Percentiles rank a stretch among this genome's conserved stretches.
Conservation (phyloP, 345 rosid genomes). For the Mangifera indica region DNA sequence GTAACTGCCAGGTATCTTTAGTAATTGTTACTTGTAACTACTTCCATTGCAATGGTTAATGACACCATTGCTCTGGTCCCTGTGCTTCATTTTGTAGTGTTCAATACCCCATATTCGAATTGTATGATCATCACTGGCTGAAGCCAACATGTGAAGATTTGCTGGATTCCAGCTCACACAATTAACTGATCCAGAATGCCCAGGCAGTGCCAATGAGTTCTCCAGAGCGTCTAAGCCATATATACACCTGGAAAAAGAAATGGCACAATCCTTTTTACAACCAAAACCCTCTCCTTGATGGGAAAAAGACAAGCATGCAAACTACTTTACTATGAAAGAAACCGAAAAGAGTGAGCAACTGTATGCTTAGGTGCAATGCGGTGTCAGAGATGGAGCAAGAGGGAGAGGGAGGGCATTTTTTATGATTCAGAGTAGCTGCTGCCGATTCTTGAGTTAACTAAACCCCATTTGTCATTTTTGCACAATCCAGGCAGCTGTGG, state of each 20-base stretch:
- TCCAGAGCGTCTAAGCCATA: constrained; percentile 62
- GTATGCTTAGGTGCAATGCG: background rate
- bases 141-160: constrained; percentile 71
- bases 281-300: background rate
- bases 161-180: constrained; percentile 77
- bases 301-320: background rate
- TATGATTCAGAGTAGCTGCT: background rate
- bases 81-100: constrained; percentile 28
- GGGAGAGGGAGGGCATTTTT: background rate
- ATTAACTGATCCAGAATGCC: constrained; percentile 70
- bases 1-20: background rate
- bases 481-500: background rate
- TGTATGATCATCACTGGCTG: constrained; percentile 69
- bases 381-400: background rate
- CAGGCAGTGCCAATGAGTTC: constrained; percentile 48
- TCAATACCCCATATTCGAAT: constrained; percentile 74
- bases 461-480: background rate
- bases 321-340: background rate
- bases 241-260: constrained; percentile 50
- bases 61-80: constrained; percentile 25
- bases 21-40: constrained; percentile 18
- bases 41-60: constrained; percentile 34
- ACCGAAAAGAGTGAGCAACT: background rate
- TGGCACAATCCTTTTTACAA: background rate
- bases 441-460: background rate